Evolutionary conservation across 441 rosid species (phyloP), one percentile per base, ranked within the genome.

Genomic region (Pelargonium australe): DNA sequence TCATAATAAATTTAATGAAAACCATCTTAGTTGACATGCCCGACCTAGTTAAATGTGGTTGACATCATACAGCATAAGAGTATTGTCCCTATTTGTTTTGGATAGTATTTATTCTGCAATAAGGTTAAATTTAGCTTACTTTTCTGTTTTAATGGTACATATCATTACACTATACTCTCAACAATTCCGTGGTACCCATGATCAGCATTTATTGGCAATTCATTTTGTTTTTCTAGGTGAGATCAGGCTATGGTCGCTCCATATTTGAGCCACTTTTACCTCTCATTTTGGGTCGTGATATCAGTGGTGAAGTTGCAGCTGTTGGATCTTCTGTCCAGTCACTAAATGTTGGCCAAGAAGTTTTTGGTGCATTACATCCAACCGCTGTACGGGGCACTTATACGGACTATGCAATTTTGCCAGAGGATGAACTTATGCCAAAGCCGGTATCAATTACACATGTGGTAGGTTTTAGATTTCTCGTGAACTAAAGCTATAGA

Each of bases 351-450:
- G 97, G 96, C 17, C 91, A 91, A 79, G 85, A 91, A 77, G 99
- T 94, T 72, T 94, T 94, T 75, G 99, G 97, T 72, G 97, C 99
- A 40, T 73, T 91, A 78, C 99, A 94, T 82, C 99, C 99, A 51
- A 94, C 99, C 19, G 98, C 98, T 16, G 76, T 85, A 60, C 86
- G 98, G 81, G 98, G 98, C 66, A 91, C 98, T 77, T 94, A 89
- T 53, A 53, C 92, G 55, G 97, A 91, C 73, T 88, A 88, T 84
- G 95, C 89, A 23, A 71, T 91, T 77, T 89, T 94, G 74, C 80
- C 89, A 4, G 93, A 86, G 68, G 97, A 91, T 1, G 95, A 94
- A 72, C 93, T 94, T 71, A 72, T 82, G 23, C 80, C 63, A 14
- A 94, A 91, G 81, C 98, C 98, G 25, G 69, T 80, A 2, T 88